Evolutionary conservation across 805 yeast genomes (phyloP).

Genomic region (Spencermartinsiella europaea): DNA sequence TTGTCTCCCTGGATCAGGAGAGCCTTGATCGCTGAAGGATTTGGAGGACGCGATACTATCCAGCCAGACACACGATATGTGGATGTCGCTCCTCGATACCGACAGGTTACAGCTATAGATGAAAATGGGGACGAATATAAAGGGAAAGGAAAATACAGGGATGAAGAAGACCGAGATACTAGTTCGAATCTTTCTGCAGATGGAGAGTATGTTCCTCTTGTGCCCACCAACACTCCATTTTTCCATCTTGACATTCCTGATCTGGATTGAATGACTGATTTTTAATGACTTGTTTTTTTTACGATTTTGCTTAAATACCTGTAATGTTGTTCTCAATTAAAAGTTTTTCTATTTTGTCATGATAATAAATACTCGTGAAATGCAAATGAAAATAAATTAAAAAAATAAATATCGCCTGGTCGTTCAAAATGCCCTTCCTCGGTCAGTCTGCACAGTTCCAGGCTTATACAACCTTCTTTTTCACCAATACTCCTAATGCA

Average conservation of each 20-base stretch:
- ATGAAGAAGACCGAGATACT: slow-evolving; percentile 20
- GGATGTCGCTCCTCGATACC: slow-evolving; percentile 14
- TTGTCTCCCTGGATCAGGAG: slow-evolving; percentile 83
- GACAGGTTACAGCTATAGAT: slow-evolving; percentile 14
- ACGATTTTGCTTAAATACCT: slow-evolving; percentile 1
- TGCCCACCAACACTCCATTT: slow-evolving; percentile 63
- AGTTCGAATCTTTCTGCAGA: slow-evolving; percentile 14
- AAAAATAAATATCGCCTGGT: too few relatives aligned
- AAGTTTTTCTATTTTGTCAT: too few relatives aligned
- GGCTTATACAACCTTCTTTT: neutral
- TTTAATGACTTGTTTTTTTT: slow-evolving; percentile 1
- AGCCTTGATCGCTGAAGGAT: slow-evolving; percentile 68
- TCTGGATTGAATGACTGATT: slow-evolving; percentile 17
- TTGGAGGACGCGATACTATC: slow-evolving; percentile 51
- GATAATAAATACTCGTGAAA: too few relatives aligned
- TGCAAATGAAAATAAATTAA: too few relatives aligned
- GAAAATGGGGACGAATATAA: slow-evolving; percentile 9
- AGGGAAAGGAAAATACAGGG: slow-evolving; percentile 13
- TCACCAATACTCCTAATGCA: neutral
- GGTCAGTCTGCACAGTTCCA: neutral
- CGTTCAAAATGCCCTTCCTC: too few relatives aligned
- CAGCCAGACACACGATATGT: slow-evolving; percentile 20
- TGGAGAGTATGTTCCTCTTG: slow-evolving; percentile 46
- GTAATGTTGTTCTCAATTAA: neutral
- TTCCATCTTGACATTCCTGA: slow-evolving; percentile 76